Evolutionary conservation across 306 rosid species (phyloP), one percentile per base, ranked within the genome.

Genomic region (Dalbergia oliveri): DNA sequence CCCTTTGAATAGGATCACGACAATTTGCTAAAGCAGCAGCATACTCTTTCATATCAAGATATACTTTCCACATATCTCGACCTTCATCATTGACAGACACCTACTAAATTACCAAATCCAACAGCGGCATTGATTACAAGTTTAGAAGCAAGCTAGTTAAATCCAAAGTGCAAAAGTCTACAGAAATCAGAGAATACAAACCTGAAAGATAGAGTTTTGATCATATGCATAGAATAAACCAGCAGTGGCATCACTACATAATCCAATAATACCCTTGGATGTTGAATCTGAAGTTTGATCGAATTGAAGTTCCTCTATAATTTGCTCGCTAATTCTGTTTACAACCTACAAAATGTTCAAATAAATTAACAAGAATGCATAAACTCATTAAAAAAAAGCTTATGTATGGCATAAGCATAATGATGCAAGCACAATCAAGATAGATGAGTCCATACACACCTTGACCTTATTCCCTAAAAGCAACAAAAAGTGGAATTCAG

Each of bases 191-290:
- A 86, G 75, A 76, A 83, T 53, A 79, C 76, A 87, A 83, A 93
- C 99, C 98, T 95, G 99, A 88, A 91, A 95, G 75, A 95, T 84
- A 73, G 98, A 95, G 87, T 90, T 91, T 76, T 93, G 96, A 84
- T 95, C 97, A 83, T 88, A 95, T 5, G 99, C 98, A 84, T 95
- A 95, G 88, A 95, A 95, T 69, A 95, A 76, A 63, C 99, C 99
- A 84, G 99, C 98, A 3, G 95, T 93, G 77, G 99, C 97, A 87
- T 93, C 99, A 87, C 99, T 95, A 73, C 98, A 93, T 83, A 95
- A 82, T 59, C 99, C 99, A 83, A 93, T 90, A 81, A 93, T 89
- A 75, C 99, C 99, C 85, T 76, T 93, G 51, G 99, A 81, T 81
- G 87, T 84, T 68, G 99, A 84, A 75, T 95, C 99, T 16, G 99